Percentiles rank a stretch among this genome's conserved stretches.
Evolutionary conservation across 192 early-diverging fungal species (phyloP).

Genomic region (Umbelopsis sp.): DNA sequence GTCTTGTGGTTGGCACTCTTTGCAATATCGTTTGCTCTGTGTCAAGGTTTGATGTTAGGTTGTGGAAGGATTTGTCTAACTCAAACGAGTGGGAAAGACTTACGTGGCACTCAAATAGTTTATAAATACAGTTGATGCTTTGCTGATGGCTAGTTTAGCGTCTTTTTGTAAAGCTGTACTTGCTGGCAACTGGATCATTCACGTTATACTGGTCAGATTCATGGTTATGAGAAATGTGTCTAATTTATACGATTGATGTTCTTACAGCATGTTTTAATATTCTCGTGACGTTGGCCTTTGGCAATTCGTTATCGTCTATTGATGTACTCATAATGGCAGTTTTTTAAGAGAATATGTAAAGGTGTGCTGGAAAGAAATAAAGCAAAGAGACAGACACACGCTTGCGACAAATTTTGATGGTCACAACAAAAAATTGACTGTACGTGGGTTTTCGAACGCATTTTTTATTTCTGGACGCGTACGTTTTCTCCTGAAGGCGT

Average conservation of each 20-base stretch:
- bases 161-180: constrained; percentile 52
- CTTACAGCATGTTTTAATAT: constrained; percentile 49
- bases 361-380: background rate
- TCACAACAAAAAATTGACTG: background rate
- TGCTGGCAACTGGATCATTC: constrained; percentile 42
- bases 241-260: background rate
- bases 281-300: constrained; percentile 49
- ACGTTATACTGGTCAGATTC: background rate
- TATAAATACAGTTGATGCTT: constrained; percentile 54
- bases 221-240: background rate
- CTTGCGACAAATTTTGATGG: background rate
- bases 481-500: background rate
- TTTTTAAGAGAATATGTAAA: no score
- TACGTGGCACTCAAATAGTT: constrained; percentile 54
- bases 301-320: constrained; percentile 54
- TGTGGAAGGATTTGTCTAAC: background rate
- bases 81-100: background rate
- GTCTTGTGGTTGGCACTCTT: constrained; percentile 49
- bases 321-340: constrained; percentile 6
- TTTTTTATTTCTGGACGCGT: background rate
- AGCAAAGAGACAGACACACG: background rate
- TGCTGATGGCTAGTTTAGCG: constrained; percentile 52
- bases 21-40: constrained; percentile 53
- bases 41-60: background rate
- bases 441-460: no score